Evolutionary conservation across 2,329 filamentous ascomycete genomes (phyloP), one percentile per base, ranked within the genome.

Genomic region (Ceratocystis smalleyi): DNA sequence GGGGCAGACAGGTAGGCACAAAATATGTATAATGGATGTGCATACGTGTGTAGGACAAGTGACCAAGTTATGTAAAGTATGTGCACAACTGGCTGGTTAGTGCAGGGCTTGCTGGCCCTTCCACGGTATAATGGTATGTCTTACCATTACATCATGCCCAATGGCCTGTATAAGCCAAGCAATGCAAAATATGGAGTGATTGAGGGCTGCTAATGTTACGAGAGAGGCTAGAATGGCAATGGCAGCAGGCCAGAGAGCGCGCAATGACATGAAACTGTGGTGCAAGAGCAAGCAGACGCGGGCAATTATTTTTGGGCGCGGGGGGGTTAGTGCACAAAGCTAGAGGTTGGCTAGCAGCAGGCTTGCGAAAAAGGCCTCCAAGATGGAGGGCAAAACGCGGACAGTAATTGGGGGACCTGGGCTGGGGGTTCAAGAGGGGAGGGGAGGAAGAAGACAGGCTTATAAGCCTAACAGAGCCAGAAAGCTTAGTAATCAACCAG

Each of bases 231-330:
- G 51, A 32, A 57, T 35, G 51, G 22, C 17, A 24, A 7, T n/a
- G 10, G 35, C 35, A 40, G 35, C 24, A 57, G 51, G 51, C 19
- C 51, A 57, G 51, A 57, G 51, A 57, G 51, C 51, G 51, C 27
- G 51, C 51, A 57, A 57, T 57, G 51, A 57, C 51, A 35, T 57
- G 27, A 57, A 57, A 57, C 51, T 57, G 51, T 57, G 27, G 51
- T 57, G 51, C 51, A 57, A 57, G 51, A 57, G 35, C 35, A 40
- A 57, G 51, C 51, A 57, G 51, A 32, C 1, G 27, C 15, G 15
- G 51, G 35, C 32, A 8, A 30, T 27, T 54, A 30, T 27, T 10
- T 12, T 30, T n/a, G 3, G 51, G 32, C 24, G 32, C 7, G 17
- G n/a, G 27, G 17, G n/a, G n/a, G 27, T 27, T 5, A 32, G 27